Evolutionary conservation across 2,329 filamentous ascomycete species (phyloP).

Genomic region (Aspergillus ustus): DNA sequence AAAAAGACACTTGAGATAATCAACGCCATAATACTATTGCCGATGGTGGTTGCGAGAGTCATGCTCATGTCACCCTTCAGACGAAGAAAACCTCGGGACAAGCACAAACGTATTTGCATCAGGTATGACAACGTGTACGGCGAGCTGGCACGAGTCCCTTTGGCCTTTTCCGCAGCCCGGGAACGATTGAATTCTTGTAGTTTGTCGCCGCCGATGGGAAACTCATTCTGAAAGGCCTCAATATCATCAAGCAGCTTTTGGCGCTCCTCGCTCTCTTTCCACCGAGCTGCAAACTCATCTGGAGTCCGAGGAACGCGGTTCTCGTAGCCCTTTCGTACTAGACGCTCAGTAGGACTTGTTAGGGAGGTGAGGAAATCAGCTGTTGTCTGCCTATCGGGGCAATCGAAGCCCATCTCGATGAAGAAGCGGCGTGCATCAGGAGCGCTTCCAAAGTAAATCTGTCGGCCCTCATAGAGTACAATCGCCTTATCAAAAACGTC

Average conservation of each 20-base stretch:
- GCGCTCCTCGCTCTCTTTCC: constrained; percentile 58
- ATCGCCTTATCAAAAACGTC: constrained; percentile 71
- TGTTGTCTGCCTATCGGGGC: constrained; percentile 68
- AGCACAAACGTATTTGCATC: constrained; percentile 77
- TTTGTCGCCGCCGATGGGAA: constrained; percentile 41
- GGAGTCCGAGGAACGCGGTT: constrained; percentile 66
- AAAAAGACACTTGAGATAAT: constrained; percentile 81
- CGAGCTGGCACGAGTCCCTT: constrained; percentile 62
- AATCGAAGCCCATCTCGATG: constrained; percentile 69
- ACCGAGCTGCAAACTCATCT: constrained; percentile 66
- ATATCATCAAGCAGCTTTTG: constrained; percentile 45
- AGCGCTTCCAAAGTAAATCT: constrained; percentile 75
- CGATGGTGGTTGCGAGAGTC: constrained; percentile 65
- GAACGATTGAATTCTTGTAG: constrained; percentile 43
- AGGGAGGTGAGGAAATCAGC: constrained; percentile 72
- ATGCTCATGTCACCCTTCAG: constrained; percentile 75
- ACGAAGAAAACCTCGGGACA: constrained; percentile 77
- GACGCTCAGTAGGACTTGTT: constrained; percentile 66
- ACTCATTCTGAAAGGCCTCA: constrained; percentile 42
- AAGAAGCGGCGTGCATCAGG: constrained; percentile 66
- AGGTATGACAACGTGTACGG: constrained; percentile 79
- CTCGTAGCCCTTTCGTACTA: constrained; percentile 62
- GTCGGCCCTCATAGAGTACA: constrained; percentile 73
- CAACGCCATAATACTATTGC: constrained; percentile 73
- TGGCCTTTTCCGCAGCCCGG: constrained; percentile 46